Base-by-base conservation (phyloP, 2,329 filamentous ascomycete species). In the Pseudogymnoascus sp. region DNA sequence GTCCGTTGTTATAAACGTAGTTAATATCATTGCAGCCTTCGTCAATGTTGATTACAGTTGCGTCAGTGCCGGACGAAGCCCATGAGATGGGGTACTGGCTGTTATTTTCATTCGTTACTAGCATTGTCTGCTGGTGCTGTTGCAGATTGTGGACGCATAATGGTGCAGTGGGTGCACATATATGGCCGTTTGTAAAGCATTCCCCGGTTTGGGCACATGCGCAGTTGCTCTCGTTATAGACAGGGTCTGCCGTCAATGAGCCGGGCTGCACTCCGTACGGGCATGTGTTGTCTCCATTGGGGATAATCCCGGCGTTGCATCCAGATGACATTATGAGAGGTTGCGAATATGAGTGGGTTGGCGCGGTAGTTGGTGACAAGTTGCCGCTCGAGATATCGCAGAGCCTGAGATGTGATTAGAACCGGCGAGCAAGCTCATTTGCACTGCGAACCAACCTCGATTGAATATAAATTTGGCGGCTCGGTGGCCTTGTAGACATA, bases 61-160 rank as follows among this genome's bases (percentile, higher is more conserved):
- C 47, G 15, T 54, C 47, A 10, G 47, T 54, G n/a, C 47, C 47
- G 17, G 47, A 10, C 33, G 47, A 54, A 54, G 47, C 47, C 47
- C 47, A 54, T 6, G 47, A 54, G 8, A 54, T 8, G n/a, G 47
- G 47, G 9, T 54, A 54, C 9, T 33, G 47, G 26, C 8, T 17
- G 47, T 3, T 54, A 26, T 17, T 33, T n/a, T 17, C 29, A 54
- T 33, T 33, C 15, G n/a, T 33, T 54, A 15, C 47, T 33, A 33
- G 15, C 47, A 54, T 33, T 54, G 47, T 54, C 47, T 54, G 26
- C 26, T 54, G 26, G 9, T 33, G 47, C 6, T 33, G 26, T 15
- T 54, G 47, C n/a, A 54, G 11, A 15, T 11, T 54, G n/a, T 54
- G 47, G 29, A 9, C 17, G n/a, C 47, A 54, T 15, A 54, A 33